Evolutionary conservation across 2,329 filamentous ascomycete genomes (phyloP).

Genomic region (Clonostachys chloroleuca): DNA sequence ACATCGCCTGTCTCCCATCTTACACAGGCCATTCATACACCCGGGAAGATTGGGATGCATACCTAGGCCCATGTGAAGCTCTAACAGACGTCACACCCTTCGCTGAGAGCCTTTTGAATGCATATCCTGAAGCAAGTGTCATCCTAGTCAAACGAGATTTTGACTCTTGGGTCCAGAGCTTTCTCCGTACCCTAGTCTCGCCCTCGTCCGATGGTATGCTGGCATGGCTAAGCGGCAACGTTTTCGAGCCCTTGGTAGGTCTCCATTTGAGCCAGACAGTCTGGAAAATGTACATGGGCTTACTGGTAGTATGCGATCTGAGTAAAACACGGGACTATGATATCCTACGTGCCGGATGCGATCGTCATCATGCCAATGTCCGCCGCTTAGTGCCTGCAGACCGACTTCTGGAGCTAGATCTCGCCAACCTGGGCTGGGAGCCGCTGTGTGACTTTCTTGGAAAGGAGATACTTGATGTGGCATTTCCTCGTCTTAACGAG

Average conservation of each 20-base stretch:
- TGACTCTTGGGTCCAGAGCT: conserved; percentile 10
- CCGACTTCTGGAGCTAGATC: conserved; percentile 17
- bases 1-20: conserved; percentile 4
- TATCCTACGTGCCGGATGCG: conserved; percentile 1
- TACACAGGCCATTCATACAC: conserved; percentile 3
- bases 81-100: conserved; percentile 10
- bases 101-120: conserved; percentile 5
- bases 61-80: conserved; percentile 6
- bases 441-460: conserved; percentile 26
- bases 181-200: conserved; percentile 10
- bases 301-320: conserved; percentile 2
- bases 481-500: conserved; percentile 10
- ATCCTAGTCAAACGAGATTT: conserved; percentile 12
- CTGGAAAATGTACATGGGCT: conserved; percentile 8
- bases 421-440: conserved; percentile 23
- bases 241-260: conserved; percentile 1
- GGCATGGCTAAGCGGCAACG: conserved; percentile 2
- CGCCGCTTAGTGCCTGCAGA: conserved; percentile 17
- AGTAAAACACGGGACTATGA: neutral
- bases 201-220: conserved; percentile 7
- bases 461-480: conserved; percentile 16
- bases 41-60: conserved; percentile 1
- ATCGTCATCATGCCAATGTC: conserved; percentile 18
- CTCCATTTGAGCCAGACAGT: conserved; percentile 7
- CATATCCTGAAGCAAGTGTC: conserved; percentile 11